Conservation (phyloP, 345 rosid genomes). For the Lepidium africanum region DNA sequence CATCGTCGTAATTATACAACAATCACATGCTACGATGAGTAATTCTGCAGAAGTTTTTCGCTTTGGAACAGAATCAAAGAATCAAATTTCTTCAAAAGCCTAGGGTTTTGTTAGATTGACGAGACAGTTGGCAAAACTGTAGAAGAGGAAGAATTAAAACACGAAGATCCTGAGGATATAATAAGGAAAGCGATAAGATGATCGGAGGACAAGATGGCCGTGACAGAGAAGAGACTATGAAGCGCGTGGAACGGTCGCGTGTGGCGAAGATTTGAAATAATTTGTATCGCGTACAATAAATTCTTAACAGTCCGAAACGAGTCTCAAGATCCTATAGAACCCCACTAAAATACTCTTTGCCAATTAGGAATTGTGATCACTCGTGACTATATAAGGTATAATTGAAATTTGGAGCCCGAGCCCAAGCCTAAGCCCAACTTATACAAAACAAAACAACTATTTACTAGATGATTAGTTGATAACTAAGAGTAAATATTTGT, state of each 20-base stretch:
- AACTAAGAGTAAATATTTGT: no score
- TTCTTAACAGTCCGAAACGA: no score
- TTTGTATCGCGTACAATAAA: no score
- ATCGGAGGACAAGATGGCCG: constrained; percentile 5
- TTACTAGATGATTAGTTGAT: no score
- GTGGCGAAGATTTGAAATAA: not conserved
- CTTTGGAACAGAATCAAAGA: not conserved
- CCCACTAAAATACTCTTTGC: no score
- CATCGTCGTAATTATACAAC: constrained; percentile 26
- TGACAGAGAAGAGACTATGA: not conserved
- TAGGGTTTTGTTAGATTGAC: constrained; percentile 31
- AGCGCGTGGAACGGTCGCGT: constrained; percentile 6
- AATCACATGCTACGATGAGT: constrained; percentile 21
- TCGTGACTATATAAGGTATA: no score
- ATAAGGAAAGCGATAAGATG: not conserved
- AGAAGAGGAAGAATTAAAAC: not conserved
- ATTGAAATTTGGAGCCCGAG: no score
- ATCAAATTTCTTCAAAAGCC: constrained; percentile 12
- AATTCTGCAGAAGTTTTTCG: not conserved
- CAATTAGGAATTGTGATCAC: no score
- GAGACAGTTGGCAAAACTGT: not conserved
- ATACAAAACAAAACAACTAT: no score
- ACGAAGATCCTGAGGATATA: not conserved
- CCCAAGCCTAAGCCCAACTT: no score
- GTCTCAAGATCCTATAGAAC: no score